Base-by-base conservation (phyloP, 2,329 filamentous ascomycete species). In the Aureobasidium namibiae region DNA sequence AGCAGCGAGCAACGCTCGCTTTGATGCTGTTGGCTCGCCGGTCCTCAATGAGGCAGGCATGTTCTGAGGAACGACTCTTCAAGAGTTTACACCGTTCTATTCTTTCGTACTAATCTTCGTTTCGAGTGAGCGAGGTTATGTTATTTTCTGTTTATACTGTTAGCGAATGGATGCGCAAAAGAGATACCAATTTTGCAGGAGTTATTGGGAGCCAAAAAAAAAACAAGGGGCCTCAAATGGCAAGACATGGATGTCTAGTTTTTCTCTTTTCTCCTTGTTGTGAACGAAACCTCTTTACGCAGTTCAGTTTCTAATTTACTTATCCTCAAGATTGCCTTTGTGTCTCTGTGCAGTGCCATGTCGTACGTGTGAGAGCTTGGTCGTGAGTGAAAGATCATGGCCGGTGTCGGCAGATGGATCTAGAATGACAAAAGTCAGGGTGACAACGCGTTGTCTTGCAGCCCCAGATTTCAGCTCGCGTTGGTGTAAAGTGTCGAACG, bases 21-120 rank as follows among this genome's bases (percentile, higher is more conserved):
- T 63, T 23, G 59, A 63, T 41, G 56, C 56, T 9, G 18, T 56
- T 10, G 59, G 57, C 44, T 59, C 61, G 23, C 61, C 59, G 7
- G 57, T 63, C 13, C 60, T 63, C 59, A 61, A 60, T 11, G 61
- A 63, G 48, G 59, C 54, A 23, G 61, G 61, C 48, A 63, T 63
- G 61, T 63, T 63, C 33, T 63, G 45, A 52, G 18, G 21, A n/a
- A n/a, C n/a, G n/a, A n/a, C n/a, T n/a, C n/a, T n/a, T n/a, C n/a
- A n/a, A n/a, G n/a, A n/a, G n/a, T n/a, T n/a, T n/a, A n/a, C n/a
- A n/a, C n/a, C n/a, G n/a, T n/a, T n/a, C n/a, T n/a, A n/a, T 29
- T 36, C n/a, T 11, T 21, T 23, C 33, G 16, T 34, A 42, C n/a
- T 33, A 18, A 39, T 44, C 8, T 48, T 14, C 23, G 13, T 14